Base-by-base conservation (phyloP, 2,329 filamentous ascomycete genomes). In the Didymella exigua region DNA sequence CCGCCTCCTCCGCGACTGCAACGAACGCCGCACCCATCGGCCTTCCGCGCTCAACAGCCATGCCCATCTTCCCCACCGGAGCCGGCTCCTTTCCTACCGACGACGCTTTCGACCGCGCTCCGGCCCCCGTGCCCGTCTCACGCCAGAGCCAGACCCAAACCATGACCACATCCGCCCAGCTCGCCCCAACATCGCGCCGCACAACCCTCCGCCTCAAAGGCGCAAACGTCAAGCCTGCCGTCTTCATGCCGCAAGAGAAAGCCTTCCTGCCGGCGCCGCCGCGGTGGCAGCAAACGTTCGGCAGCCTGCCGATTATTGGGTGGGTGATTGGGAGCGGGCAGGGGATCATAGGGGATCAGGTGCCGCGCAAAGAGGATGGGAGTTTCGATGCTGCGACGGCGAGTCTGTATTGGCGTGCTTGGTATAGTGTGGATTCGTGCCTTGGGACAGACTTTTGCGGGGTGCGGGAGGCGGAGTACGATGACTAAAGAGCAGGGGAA, bases 381-480 rank as follows among this genome's bases (percentile, higher is more conserved):
- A 86, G 86, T 36, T 93, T 96, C 65, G 93, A 97, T 74, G 89
- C 87, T 80, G 84, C 84, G 36, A 79, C 77, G 40, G 85, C 84
- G 6, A 83, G 82, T 59, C 64, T 81, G 49, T 88, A 87, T 62
- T 88, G 85, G 85, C 74, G 78, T 21, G 76, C 85, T 54, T 87
- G 84, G 79, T 82, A 81, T 56, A 80, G 76, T 72, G 65, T 87
- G 14, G 85, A 88, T 64, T 71, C 66, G 18, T 70, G 81, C 40
- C 67, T 86, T n/a, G 83, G 83, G 2, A 85, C 83, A 1, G 84
- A 87, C 63, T 80, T 87, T 54, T 87, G 84, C 70, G 85, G 84
- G 5, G 68, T 87, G 57, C 82, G 78, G 62, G 81, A 81, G 40
- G 81, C 82, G 4, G 79, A 81, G 57, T 72, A 72, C 40, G 72